These are phyloP conservation scores for Prunus mume DNA, from an alignment of 306 rosid genomes.

Conservation along the genomic window DNA sequence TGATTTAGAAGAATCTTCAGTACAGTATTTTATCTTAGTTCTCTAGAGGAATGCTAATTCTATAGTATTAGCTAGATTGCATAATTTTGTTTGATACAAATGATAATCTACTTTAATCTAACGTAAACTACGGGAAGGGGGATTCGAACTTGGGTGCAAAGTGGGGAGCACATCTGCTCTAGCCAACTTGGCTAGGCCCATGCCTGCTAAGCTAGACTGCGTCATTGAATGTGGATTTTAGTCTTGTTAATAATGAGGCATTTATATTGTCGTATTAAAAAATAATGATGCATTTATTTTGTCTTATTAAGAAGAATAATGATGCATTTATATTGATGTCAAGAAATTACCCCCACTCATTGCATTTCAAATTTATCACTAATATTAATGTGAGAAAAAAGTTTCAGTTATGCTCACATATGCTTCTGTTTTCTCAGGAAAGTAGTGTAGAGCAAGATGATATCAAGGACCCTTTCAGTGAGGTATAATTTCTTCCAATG, in stretches of 20 bases:
- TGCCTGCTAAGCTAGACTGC: too few relatives aligned
- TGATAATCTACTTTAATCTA: too few relatives aligned
- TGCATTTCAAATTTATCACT: background rate
- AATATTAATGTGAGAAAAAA: conserved; percentile 8
- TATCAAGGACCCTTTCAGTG: conserved; percentile 91
- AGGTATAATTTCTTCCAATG: conserved; percentile 45
- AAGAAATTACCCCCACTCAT: background rate
- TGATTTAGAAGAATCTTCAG: background rate
- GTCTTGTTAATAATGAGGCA: background rate
- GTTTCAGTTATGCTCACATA: conserved; percentile 24
- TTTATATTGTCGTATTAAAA: background rate
- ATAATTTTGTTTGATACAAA: too few relatives aligned
- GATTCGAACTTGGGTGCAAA: too few relatives aligned
- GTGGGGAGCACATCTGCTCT: too few relatives aligned
- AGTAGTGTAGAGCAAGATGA: conserved; percentile 90
- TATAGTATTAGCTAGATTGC: background rate
- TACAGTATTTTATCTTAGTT: background rate
- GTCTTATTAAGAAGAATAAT: background rate
- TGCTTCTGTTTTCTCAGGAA: conserved; percentile 55
- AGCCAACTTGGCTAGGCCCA: too few relatives aligned
- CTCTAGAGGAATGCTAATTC: background rate
- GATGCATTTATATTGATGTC: background rate
- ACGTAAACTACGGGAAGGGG: too few relatives aligned
- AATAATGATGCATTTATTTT: background rate
- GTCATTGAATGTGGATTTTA: background rate